Evolutionary conservation across 495 filamentous ascomycete genomes (phyloP), one percentile per base, ranked within the genome.

Genomic region (Cryomyces minteri): DNA sequence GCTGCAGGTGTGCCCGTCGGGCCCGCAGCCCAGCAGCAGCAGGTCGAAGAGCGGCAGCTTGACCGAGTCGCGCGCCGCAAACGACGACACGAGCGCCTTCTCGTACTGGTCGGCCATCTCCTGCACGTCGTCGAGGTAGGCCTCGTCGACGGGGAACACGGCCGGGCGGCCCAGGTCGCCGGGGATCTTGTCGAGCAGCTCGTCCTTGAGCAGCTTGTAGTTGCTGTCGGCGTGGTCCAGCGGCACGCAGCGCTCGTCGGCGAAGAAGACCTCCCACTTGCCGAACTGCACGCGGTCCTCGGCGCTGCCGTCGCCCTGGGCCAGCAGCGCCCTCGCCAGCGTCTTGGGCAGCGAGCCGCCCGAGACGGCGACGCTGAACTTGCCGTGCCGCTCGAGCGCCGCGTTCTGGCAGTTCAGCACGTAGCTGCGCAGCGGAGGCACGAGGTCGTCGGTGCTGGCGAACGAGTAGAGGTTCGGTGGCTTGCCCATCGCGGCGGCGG

Each of bases 211-310:
- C 6, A 94, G 74, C 39, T 65, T 74, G 64, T 95, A 94, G 67
- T 96, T 98, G 67, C 86, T 94, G 66, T 98, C 92, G 40, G 71
- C 68, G 63, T 96, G 78, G 59, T 88, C 76, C 53, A 95, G 79
- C 7, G 92, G 84, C 31, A 98, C 92, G 30, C 80, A 80, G 52
- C 90, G 84, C 72, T 98, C 90, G 54, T 98, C 90, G 51, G 88
- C 88, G 64, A 94, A 96, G 73, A 95, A 98, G 58, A 98, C 82
- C 53, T 96, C 81, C 90, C 90, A 98, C 57, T 82, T 86, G 57
- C 69, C 67, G 69, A 88, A 95, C 51, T 78, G 67, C 45, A 86
- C 62, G 6, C 64, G 67, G 48, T 84, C 78, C 29, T 79, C 77
- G 8, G 65, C 59, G 32, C 60, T 58, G 33, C 70, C 74, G 47